Evolutionary conservation across 139 green algal species (phyloP), one percentile per base, ranked within the genome.

Genomic region (Choricystis sp.): DNA sequence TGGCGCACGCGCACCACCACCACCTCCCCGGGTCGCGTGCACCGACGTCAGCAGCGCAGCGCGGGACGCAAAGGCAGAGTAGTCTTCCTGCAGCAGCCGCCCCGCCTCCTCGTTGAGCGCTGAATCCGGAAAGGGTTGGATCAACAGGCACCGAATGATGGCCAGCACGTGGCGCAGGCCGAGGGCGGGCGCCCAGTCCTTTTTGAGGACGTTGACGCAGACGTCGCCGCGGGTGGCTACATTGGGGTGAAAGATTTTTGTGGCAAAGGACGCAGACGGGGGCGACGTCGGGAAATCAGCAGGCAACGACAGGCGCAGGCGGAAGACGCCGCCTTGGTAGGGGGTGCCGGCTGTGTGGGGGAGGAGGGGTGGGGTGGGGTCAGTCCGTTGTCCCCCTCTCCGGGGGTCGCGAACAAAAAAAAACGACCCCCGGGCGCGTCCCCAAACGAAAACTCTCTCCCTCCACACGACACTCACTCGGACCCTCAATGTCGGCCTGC

Each of bases 171-270:
- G 92, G 27, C 85, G 73, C 29, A 98, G 57, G 28, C 89, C 90
- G 40, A 91, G 66, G 25, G 82, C 83, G 3, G 84, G 72, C 40
- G 9, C 84, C 92, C 92, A 98, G 74, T 98, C 92, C 31, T 81
- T 82, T 72, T 98, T 97, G 3, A 98, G 80, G 28, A 94, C 89
- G 64, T 98, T 98, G 21, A 98, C 92, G 57, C 92, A 98, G 63
- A 98, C 96, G 57, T 98, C 92, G 1, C 92, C 92, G 2, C 57
- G 59, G 22, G 78, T 67, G 30, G 84, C 85, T 3, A 98, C 81
- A 67, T 98, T 98, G 3, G 92, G 92, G 68, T 98, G 92, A 63
- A 97, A 98, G n/a, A 98, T 92, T 57, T 85, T 90, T 3, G 87
- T 96, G 5, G 86, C 28, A 67, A 96, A 96, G 66, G 73, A 88